Evolutionary conservation across 352 stramenopile genomes (phyloP).

Genomic region (Salisapilia sapeloensis): DNA sequence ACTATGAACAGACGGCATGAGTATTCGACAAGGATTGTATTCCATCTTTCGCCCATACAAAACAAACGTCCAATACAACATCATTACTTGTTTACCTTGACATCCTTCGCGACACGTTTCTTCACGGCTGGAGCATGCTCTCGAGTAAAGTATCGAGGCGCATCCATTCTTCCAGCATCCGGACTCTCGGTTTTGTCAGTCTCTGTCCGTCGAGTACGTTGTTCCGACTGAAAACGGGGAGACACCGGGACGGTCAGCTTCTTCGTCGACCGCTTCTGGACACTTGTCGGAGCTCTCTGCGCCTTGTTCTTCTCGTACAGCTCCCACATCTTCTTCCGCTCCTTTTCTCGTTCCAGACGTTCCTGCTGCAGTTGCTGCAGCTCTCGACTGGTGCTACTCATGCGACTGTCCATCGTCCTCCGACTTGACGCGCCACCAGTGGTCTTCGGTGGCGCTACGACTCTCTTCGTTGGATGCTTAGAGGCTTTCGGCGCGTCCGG

Average conservation of each 20-base stretch:
- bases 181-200: constrained; percentile 5
- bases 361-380: constrained; percentile 66
- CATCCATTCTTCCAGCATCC: too few species aligned
- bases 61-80: too few species aligned
- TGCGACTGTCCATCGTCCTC: constrained; percentile 3
- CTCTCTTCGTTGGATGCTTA: constrained; percentile 41
- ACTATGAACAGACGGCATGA: too few species aligned
- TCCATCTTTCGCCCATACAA: too few species aligned
- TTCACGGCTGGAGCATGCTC: too few species aligned
- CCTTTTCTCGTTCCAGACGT: constrained; percentile 34
- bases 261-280: constrained; percentile 63
- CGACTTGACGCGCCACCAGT: background rate
- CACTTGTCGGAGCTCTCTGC: constrained; percentile 39
- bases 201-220: constrained; percentile 17
- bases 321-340: constrained; percentile 59
- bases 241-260: constrained; percentile 65
- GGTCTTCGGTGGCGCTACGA: constrained; percentile 8
- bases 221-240: constrained; percentile 40
- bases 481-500: constrained; percentile 46
- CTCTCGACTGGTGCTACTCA: constrained; percentile 67
- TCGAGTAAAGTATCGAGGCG: too few species aligned
- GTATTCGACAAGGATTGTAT: too few species aligned
- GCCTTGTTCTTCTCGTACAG: constrained; percentile 58
- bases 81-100: too few species aligned
- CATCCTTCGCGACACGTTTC: too few species aligned